These are phyloP conservation scores for Entomortierella beljakovae DNA, from an alignment of 192 early-diverging fungal species.

Conservation along the genomic window DNA sequence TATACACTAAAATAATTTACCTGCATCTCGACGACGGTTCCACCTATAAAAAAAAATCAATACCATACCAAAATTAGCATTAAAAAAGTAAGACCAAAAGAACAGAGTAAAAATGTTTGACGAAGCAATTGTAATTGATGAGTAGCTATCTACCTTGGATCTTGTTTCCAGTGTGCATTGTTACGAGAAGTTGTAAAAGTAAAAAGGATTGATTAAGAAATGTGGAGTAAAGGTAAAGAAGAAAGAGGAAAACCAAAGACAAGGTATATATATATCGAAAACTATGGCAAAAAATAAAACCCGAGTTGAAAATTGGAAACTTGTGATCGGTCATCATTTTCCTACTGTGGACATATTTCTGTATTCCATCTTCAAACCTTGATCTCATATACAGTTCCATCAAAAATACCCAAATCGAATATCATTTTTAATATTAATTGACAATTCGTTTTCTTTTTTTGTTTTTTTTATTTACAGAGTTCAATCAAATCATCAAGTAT, in stretches of 20 bases:
- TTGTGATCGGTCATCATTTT: too few species aligned
- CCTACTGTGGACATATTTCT: too few species aligned
- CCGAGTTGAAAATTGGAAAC: not conserved
- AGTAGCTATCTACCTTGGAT: not conserved
- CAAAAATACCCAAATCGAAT: too few species aligned
- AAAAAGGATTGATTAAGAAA: not conserved
- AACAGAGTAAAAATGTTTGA: not conserved
- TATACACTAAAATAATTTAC: not conserved
- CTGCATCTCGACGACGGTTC: constrained; percentile 54
- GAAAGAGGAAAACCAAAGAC: not conserved
- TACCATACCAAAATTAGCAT: constrained; percentile 1
- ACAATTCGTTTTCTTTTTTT: too few species aligned
- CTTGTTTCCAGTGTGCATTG: constrained; percentile 4
- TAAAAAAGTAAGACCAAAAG: not conserved
- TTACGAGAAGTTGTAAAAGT: not conserved
- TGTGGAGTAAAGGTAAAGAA: not conserved
- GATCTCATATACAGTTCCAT: too few species aligned
- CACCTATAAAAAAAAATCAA: constrained; percentile 23
- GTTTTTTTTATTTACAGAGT: too few species aligned
- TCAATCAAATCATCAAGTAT: too few species aligned
- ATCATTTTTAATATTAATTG: too few species aligned
- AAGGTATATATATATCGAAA: not conserved
- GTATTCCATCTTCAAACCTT: too few species aligned
- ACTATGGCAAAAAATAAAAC: not conserved
- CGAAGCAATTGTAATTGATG: not conserved